Conservation (phyloP, 73 alveolate species). For the Paramecium biaurelia region DNA sequence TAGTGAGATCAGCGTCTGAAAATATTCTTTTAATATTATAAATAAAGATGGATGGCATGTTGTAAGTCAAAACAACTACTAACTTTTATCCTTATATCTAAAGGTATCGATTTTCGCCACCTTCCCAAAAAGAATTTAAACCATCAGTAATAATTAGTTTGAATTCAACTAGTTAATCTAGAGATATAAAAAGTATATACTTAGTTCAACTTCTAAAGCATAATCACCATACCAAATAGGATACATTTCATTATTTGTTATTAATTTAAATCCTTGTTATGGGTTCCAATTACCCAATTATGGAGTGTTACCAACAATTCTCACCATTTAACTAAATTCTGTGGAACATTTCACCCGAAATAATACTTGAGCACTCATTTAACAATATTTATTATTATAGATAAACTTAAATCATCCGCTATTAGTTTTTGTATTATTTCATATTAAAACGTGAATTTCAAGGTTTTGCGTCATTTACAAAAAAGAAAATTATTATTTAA, state of each 20-base stretch:
- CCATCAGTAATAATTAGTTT: neutral
- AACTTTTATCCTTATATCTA: neutral
- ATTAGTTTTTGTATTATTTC: neutral
- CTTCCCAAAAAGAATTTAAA: neutral
- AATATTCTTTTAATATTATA: neutral
- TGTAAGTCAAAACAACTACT: neutral
- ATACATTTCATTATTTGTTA: constrained; percentile 50
- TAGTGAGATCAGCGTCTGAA: constrained; percentile 3
- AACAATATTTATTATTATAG: neutral
- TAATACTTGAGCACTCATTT: constrained; percentile 1
- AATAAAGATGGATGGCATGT: neutral
- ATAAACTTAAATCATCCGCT: neutral
- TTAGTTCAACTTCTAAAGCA: constrained; percentile 29
- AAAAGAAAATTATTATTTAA: neutral
- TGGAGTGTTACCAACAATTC: constrained; percentile 54
- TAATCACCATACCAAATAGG: constrained; percentile 48
- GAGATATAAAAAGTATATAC: neutral
- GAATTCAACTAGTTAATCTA: neutral
- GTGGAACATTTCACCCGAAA: constrained; percentile 52
- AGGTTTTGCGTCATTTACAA: neutral
- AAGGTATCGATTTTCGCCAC: neutral
- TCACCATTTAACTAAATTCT: constrained; percentile 31
- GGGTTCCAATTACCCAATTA: constrained; percentile 64
- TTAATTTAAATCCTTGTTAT: constrained; percentile 43
- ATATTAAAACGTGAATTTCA: neutral